These are phyloP conservation scores for Centrapalus pauciflorus DNA, from an alignment of 129 eudicot genomes.

Conservation along the genomic window DNA sequence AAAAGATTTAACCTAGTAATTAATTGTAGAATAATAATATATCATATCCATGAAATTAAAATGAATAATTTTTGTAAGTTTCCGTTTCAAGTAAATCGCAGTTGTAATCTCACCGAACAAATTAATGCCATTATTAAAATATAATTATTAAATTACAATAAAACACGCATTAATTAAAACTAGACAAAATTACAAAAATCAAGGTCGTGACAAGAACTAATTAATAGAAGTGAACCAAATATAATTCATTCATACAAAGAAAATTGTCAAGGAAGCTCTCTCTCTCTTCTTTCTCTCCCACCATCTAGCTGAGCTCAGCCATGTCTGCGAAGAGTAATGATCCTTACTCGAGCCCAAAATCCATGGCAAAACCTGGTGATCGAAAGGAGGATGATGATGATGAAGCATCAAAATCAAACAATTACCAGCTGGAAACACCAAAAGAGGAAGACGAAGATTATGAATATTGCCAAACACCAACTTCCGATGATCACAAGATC, in stretches of 20 bases:
- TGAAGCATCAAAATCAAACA: slow-evolving; percentile 19
- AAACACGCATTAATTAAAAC: no score
- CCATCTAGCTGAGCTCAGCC: not conserved
- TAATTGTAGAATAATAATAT: no score
- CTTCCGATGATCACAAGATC: slow-evolving; percentile 32
- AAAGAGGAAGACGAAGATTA: not conserved
- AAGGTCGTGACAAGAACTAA: no score
- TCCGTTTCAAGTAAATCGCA: no score
- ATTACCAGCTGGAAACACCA: not conserved
- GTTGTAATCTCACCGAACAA: no score
- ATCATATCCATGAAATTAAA: no score
- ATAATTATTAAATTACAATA: no score
- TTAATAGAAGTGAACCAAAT: slow-evolving; percentile 1
- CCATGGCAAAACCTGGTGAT: slow-evolving; percentile 2
- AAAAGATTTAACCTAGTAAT: no score
- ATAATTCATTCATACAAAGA: not conserved
- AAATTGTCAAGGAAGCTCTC: slow-evolving; percentile 19
- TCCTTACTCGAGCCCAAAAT: slow-evolving; percentile 2
- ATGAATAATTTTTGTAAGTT: no score
- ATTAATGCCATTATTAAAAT: no score
- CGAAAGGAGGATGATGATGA: slow-evolving; percentile 3
- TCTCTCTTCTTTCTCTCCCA: not conserved
- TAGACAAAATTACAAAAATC: no score
- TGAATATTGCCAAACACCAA: slow-evolving; percentile 25
- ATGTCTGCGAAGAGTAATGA: slow-evolving; percentile 2